These are phyloP conservation scores for Leptomonas seymouri DNA, from an alignment of 208 protist genomes.

Conservation along the genomic window DNA sequence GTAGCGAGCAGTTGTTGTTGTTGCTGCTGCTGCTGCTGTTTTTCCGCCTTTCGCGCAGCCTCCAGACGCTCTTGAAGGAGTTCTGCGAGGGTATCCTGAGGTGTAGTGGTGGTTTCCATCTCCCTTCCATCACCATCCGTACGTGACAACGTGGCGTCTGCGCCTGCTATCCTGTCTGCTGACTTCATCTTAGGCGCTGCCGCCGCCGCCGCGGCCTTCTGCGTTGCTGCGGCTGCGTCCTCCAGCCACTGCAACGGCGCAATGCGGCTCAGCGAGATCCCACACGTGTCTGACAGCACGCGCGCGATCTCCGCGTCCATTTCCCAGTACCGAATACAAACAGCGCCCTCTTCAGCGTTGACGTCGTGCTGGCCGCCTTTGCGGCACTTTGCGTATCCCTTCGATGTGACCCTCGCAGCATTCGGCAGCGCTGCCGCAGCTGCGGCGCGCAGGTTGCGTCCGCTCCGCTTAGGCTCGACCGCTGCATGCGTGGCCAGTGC, in stretches of 20 bases:
- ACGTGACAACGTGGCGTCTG: not conserved
- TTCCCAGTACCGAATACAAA: slow-evolving; percentile 31
- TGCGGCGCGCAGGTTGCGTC: not conserved
- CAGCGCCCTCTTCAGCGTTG: slow-evolving; percentile 1
- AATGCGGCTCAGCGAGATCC: slow-evolving; percentile 28
- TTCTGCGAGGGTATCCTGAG: slow-evolving; percentile 15
- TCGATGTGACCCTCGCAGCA: too few relatives aligned
- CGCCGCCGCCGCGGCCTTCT: slow-evolving; percentile 6
- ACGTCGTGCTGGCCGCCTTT: not conserved
- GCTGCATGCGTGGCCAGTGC: not conserved
- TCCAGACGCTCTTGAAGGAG: slow-evolving; percentile 10
- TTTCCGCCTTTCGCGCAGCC: not conserved
- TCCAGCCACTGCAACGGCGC: slow-evolving; percentile 45
- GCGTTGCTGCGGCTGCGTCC: slow-evolving; percentile 17
- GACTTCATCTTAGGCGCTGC: not conserved
- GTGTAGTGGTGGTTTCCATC: slow-evolving; percentile 9
- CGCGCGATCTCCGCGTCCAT: slow-evolving; percentile 19
- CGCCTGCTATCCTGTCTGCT: not conserved
- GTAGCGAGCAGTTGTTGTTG: not conserved
- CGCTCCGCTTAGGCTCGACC: not conserved
- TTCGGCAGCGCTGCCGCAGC: not conserved
- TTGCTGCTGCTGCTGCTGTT: not conserved
- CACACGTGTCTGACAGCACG: slow-evolving; percentile 26
- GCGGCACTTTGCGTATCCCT: not conserved
- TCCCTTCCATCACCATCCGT: not conserved